Base-by-base conservation (phyloP, 1,139 yeast species). In the Diutina scorzettiae region DNA sequence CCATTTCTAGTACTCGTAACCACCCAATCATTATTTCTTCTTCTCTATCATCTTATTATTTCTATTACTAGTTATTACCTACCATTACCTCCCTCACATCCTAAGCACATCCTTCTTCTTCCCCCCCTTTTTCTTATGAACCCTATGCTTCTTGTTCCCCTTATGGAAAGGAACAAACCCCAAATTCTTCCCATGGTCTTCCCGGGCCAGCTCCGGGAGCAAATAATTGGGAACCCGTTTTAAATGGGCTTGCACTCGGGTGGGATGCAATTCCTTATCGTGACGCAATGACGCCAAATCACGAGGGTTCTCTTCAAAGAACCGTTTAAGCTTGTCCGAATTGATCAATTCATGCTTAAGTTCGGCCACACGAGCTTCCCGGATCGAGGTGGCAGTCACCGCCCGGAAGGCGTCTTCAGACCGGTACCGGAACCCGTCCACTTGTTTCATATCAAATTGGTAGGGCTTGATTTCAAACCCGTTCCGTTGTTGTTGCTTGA, bases 231-330 rank as follows among this genome's bases (percentile, higher is more conserved):
- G 99, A 31, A 93, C 89, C 55, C 95, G 76, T 59, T 86, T 89
- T 62, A 91, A 69, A 55, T 93, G 96, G 17, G 78, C 63, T 60
- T 89, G 96, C 7, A 81, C 76, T 58, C 94, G 74, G 2, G 91
- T 69, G 9, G 94, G 81, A 55, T 89, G 95, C 46, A 85, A 59
- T 51, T 84, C 95, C 53, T 80, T 83, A 58, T 91, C 98, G 56
- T 91, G 98, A 58, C 96, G 81, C 58, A 91, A 74, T 43, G 82
- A 78, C 12, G 78, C 78, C 54, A 91, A 71, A 61, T 93, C 98
- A 55, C 86, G 94, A n/a, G 98, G 98, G 58, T 91, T 91, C 56
- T 91, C 98, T 61, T 91, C 96, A 56, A 93, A 93, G 63, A 87
- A 95, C 54, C 96, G 76, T 61, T 87, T 87, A 56, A 93, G 73